These are phyloP conservation scores for Metarhizium sp. DNA, from an alignment of 2,329 filamentous ascomycete species.

Conservation along the genomic window DNA sequence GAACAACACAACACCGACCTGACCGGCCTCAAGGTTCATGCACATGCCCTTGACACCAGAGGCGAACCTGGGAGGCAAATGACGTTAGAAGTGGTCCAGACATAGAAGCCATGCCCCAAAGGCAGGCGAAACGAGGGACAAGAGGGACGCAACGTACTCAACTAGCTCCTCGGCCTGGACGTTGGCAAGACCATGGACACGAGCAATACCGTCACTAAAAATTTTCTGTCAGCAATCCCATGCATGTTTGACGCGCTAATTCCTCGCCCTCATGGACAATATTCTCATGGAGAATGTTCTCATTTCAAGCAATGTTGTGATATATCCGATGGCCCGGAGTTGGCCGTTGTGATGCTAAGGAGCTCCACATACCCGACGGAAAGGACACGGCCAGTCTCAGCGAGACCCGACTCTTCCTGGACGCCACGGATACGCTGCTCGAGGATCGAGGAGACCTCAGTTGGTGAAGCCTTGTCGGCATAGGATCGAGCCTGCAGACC, in stretches of 20 bases:
- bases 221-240: constrained; percentile 21
- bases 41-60: constrained; percentile 99
- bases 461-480: constrained; percentile 88
- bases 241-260: neutral
- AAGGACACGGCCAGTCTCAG: constrained; percentile 97
- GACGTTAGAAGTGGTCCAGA: constrained; percentile 11
- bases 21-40: constrained; percentile 99
- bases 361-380: constrained; percentile 82
- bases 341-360: neutral
- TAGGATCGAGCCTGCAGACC: constrained; percentile 62
- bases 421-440: constrained; percentile 99
- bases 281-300: neutral
- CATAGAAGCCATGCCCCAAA: neutral
- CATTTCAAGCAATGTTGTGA: neutral
- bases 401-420: constrained; percentile 89
- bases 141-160: constrained; percentile 60
- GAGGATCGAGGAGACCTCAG: constrained; percentile 98
- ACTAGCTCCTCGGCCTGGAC: constrained; percentile 99
- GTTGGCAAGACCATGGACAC: constrained; percentile 99
- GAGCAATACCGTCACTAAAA: constrained; percentile 96
- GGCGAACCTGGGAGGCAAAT: constrained; percentile 61
- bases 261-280: neutral
- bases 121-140: neutral
- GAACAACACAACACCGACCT: constrained; percentile 99
- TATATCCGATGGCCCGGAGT: neutral